phyloP scores from a whole-genome alignment of 116 monocot genomes.

The Posidonia oceanica region DNA sequence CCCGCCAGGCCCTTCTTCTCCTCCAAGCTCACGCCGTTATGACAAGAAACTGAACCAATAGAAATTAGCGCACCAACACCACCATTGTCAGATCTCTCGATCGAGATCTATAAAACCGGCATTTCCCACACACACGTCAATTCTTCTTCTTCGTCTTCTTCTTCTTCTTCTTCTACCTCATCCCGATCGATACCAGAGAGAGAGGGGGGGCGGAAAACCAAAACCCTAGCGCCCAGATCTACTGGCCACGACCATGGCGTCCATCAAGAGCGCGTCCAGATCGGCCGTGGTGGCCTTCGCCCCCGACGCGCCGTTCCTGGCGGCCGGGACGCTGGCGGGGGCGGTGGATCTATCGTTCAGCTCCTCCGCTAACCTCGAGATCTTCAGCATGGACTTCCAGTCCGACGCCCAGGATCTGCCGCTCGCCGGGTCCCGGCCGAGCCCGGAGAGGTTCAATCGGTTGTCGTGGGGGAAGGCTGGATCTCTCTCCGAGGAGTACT shows the following conservation, averaged over 20 bases:
- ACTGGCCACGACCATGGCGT: slow-evolving; percentile 45
- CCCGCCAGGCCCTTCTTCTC: too few species aligned
- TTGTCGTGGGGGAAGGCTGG: slow-evolving; percentile 64
- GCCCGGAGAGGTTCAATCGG: slow-evolving; percentile 78
- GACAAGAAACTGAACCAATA: too few species aligned
- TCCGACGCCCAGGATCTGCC: slow-evolving; percentile 61
- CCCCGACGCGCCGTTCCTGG: slow-evolving; percentile 83
- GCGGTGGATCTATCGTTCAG: slow-evolving; percentile 92
- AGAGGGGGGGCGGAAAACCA: background rate
- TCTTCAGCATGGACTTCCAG: slow-evolving; percentile 79
- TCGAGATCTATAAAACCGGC: too few species aligned
- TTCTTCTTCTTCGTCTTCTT: too few species aligned
- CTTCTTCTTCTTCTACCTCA: too few species aligned
- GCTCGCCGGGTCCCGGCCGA: slow-evolving; percentile 50
- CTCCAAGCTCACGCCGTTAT: too few species aligned
- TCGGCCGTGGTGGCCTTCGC: slow-evolving; percentile 86
- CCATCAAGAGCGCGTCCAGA: slow-evolving; percentile 90
- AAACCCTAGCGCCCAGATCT: slow-evolving; percentile 5
- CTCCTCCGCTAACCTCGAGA: slow-evolving; percentile 86
- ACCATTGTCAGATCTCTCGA: too few species aligned
- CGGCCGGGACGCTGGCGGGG: slow-evolving; percentile 88
- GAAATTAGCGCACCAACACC: too few species aligned
- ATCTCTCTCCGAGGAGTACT: slow-evolving; percentile 37
- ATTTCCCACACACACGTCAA: too few species aligned
- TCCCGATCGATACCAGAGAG: too few species aligned